Percentiles rank a stretch among this genome's conserved stretches.
phyloP scores from a whole-genome alignment of 371 early-diverging fungal genomes.

The Batkoa obscura region DNA sequence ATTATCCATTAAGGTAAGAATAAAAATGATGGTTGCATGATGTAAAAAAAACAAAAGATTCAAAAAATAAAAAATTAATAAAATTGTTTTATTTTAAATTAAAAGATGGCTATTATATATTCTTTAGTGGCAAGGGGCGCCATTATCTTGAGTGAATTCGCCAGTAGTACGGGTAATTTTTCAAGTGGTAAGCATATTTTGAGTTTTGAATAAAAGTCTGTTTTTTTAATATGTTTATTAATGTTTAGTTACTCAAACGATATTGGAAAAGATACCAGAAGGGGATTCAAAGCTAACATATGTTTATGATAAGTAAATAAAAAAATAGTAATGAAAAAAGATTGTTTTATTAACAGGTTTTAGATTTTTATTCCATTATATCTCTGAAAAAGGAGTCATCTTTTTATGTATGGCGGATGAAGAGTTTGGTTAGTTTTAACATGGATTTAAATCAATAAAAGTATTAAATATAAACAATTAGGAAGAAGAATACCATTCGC shows the following conservation, averaged over 20 bases:
- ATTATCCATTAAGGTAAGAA: no score
- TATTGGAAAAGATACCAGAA: slow-evolving; percentile 76
- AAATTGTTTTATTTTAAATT: no score
- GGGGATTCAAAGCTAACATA: slow-evolving; percentile 78
- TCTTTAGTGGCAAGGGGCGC: slow-evolving; percentile 51
- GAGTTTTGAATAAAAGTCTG: no score
- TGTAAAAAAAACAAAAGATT: no score
- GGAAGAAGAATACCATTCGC: slow-evolving; percentile 74
- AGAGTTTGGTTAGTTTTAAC: slow-evolving; percentile 31
- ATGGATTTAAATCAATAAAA: no score
- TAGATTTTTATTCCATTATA: slow-evolving; percentile 76
- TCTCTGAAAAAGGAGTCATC: slow-evolving; percentile 53
- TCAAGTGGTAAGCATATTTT: slow-evolving; percentile 15
- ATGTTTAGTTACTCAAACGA: slow-evolving; percentile 53
- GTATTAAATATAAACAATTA: background rate
- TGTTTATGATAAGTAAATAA: slow-evolving; percentile 59
- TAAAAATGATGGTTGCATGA: no score
- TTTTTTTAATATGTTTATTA: background rate
- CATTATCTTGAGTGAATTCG: slow-evolving; percentile 50
- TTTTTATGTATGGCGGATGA: slow-evolving; percentile 86
- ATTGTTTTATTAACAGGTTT: slow-evolving; percentile 1
- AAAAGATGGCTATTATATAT: slow-evolving; percentile 47
- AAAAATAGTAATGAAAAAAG: background rate
- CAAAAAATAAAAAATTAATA: no score
- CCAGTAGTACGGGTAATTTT: slow-evolving; percentile 50